Evolutionary conservation across 2,329 filamentous ascomycete species (phyloP).

Genomic region (Huntiella decipiens): DNA sequence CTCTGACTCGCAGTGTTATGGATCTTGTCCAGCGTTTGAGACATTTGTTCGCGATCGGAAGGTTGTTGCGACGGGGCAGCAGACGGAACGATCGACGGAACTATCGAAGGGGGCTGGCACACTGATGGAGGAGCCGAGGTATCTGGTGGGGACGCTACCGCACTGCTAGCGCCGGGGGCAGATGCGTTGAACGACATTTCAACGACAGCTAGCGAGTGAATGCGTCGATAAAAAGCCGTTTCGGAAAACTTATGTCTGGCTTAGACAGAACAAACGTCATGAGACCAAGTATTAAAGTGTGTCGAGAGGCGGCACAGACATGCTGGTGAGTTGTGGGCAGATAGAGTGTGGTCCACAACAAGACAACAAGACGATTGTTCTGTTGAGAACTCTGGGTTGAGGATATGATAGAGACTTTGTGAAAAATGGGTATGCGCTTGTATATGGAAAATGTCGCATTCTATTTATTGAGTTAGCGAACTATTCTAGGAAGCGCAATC

Average conservation of each 20-base stretch:
- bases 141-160: background rate
- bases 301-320: constrained; percentile 1
- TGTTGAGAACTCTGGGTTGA: too few relatives aligned
- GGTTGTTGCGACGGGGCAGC: constrained; percentile 19
- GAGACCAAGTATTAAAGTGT: background rate
- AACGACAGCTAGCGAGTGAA: background rate
- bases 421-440: background rate
- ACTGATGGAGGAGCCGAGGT: constrained; percentile 13
- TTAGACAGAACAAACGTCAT: too few relatives aligned
- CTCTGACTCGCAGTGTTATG: constrained; percentile 77
- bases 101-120: constrained; percentile 17
- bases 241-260: too few relatives aligned
- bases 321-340: background rate
- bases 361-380: too few relatives aligned
- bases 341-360: too few relatives aligned
- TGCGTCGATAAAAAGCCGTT: too few relatives aligned
- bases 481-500: too few relatives aligned
- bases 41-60: constrained; percentile 51
- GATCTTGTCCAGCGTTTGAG: constrained; percentile 67
- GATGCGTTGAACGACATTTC: background rate
- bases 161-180: background rate
- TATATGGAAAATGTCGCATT: too few relatives aligned
- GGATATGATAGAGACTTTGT: too few relatives aligned
- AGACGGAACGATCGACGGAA: constrained; percentile 22
- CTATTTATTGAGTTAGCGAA: too few relatives aligned